Evolutionary conservation across 306 rosid genomes (phyloP), one percentile per base, ranked within the genome.

Genomic region (Neltuma alba): DNA sequence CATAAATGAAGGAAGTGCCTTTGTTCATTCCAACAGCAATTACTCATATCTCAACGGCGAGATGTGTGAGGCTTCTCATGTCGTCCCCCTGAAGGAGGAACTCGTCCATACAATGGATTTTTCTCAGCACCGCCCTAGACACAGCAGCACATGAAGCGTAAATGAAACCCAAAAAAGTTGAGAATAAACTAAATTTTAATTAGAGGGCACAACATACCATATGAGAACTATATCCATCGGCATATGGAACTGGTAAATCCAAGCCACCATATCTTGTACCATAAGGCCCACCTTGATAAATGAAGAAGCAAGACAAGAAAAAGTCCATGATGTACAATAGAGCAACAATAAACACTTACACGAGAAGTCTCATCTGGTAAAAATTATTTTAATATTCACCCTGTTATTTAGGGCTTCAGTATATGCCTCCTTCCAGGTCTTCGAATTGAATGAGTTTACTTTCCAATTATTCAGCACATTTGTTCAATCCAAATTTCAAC

Each of bases 161-260:
- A 78, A 82, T 9, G 5, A 58, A 69, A 69, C 67, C 36, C 63
- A 83, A 62, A 55, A 48, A 76, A 33, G 38, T 33, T 33, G 69
- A 76, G 38, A 27, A 79, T n/a, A 60, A 40, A 79, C 25, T 58
- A 58, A 81, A 13, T 14, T 34, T 52, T 41, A 78, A 58, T 68
- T 44, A 36, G 21, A 72, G 76, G 70, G 79, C n/a, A 61, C n/a
- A 44, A 70, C 89, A 70, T 88, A 93, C 98, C 92, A 82, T 36
- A 83, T 87, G 93, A 83, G 78, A 71, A 13, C 95, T 91, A 89
- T 93, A 90, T 79, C 86, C 88, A 80, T 91, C 97, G 42, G 87
- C 80, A 67, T 88, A 93, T 48, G 90, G 87, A 76, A 88, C 65
- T 38, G 91, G 85, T 68, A 81, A 87, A 74, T 79, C 80, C 12